Conservation (phyloP, 1,139 yeast species). For the Saccharomyces hybrid region DNA sequence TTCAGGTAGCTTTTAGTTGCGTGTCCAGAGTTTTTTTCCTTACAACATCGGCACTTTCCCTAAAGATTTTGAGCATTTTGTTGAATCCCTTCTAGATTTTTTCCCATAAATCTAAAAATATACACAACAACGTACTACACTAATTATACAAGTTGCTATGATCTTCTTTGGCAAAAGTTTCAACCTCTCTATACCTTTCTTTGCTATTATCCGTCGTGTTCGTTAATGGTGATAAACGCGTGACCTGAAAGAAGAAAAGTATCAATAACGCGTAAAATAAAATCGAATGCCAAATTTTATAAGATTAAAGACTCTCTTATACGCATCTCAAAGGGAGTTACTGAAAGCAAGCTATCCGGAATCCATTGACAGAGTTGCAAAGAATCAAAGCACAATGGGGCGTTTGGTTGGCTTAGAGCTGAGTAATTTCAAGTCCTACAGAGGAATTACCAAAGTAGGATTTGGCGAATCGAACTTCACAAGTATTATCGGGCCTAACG, state of each 20-base stretch:
- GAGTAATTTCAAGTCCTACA: constrained; percentile 83
- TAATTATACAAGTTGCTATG: not conserved
- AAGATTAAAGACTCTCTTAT: not conserved
- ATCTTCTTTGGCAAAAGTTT: not conserved
- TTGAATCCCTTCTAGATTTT: not conserved
- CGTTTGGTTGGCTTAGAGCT: constrained; percentile 67
- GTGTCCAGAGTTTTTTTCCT: not conserved
- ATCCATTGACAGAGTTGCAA: not conserved
- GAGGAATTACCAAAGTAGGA: constrained; percentile 67
- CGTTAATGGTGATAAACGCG: not conserved
- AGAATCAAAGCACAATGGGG: constrained; percentile 47
- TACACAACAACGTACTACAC: not conserved
- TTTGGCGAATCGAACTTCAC: constrained; percentile 80
- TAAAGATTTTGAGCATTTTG: not conserved
- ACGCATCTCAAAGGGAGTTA: not conserved
- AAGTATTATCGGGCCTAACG: constrained; percentile 94
- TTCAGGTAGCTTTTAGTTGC: not conserved
- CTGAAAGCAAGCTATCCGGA: not conserved
- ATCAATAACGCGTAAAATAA: not conserved
- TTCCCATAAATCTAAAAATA: not conserved
- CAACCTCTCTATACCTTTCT: not conserved
- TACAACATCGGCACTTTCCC: not conserved
- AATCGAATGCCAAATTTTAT: not conserved
- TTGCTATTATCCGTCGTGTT: not conserved
- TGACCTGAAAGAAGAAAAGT: not conserved